phyloP scores from a whole-genome alignment of 768 basidiomycete species.

The Mycena rosella region DNA sequence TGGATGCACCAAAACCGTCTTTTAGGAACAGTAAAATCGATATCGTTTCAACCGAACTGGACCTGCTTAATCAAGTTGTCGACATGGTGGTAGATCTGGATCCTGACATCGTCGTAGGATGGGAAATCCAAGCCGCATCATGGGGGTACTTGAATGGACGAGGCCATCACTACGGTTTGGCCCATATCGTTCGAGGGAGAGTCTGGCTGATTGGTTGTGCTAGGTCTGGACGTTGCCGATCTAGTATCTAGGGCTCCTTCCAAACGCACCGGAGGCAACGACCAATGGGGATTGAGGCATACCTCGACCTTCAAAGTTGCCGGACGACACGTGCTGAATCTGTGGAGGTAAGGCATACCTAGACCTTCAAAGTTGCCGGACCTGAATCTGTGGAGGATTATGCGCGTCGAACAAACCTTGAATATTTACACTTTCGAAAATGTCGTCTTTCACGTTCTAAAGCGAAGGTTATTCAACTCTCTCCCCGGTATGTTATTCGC shows the following conservation, averaged over 20 bases:
- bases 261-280: slow-evolving; percentile 53
- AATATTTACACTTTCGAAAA: slow-evolving; percentile 92
- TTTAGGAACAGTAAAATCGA: slow-evolving; percentile 63
- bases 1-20: slow-evolving; percentile 52
- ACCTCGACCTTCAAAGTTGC: slow-evolving; percentile 86
- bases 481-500: slow-evolving; percentile 1
- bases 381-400: slow-evolving; percentile 93
- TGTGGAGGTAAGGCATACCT: slow-evolving; percentile 86
- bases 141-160: slow-evolving; percentile 93
- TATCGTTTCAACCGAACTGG: slow-evolving; percentile 76
- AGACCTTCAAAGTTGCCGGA: slow-evolving; percentile 87
- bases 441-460: slow-evolving; percentile 84
- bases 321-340: slow-evolving; percentile 92
- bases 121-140: slow-evolving; percentile 89
- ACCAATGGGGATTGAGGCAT: slow-evolving; percentile 80
- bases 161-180: slow-evolving; percentile 68
- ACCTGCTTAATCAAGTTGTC: slow-evolving; percentile 80
- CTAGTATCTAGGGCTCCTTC: slow-evolving; percentile 81
- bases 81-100: slow-evolving; percentile 84
- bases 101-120: slow-evolving; percentile 93
- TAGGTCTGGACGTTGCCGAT: slow-evolving; percentile 81
- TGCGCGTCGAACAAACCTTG: slow-evolving; percentile 86
- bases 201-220: not conserved
- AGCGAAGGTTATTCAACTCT: slow-evolving; percentile 67
- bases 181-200: not conserved